Conservation (phyloP, 352 stramenopile species). For the Hyaloperonospora arabidopsidis region DNA sequence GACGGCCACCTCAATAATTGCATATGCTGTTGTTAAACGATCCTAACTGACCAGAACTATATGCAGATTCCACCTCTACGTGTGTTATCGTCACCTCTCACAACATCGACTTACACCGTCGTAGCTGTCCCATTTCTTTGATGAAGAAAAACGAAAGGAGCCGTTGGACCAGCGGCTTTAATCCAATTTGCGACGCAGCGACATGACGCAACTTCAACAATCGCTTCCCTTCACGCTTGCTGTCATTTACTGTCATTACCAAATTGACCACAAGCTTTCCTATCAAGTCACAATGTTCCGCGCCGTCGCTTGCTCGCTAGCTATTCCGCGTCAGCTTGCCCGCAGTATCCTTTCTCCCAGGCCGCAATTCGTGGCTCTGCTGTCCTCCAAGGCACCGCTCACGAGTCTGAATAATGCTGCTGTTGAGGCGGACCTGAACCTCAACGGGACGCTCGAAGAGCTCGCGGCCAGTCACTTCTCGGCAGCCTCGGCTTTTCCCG, state of each 20-base stretch:
- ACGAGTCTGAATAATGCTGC: slow-evolving; percentile 27
- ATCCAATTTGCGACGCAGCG: too few species aligned
- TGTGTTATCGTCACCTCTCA: too few species aligned
- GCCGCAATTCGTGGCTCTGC: slow-evolving; percentile 7
- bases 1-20: too few species aligned
- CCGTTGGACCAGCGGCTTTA: too few species aligned
- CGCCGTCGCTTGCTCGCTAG: slow-evolving; percentile 7
- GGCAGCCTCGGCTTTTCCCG: slow-evolving; percentile 55
- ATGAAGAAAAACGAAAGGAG: too few species aligned
- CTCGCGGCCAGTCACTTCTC: slow-evolving; percentile 47
- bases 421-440: slow-evolving; percentile 18
- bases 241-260: background rate
- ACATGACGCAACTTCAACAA: too few species aligned
- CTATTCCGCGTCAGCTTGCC: slow-evolving; percentile 10
- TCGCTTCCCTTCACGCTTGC: too few species aligned
- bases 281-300: slow-evolving; percentile 20
- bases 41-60: too few species aligned
- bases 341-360: slow-evolving; percentile 12
- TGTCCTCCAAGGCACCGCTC: slow-evolving; percentile 11
- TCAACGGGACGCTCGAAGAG: slow-evolving; percentile 41
- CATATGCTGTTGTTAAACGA: too few species aligned
- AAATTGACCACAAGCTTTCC: slow-evolving; percentile 13
- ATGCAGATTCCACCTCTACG: too few species aligned
- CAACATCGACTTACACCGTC: too few species aligned
- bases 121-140: too few species aligned